Percentiles rank a stretch among this genome's conserved stretches.
phyloP scores from a whole-genome alignment of 768 basidiomycete genomes.

The Pseudohyphozyma bogoriensis region DNA sequence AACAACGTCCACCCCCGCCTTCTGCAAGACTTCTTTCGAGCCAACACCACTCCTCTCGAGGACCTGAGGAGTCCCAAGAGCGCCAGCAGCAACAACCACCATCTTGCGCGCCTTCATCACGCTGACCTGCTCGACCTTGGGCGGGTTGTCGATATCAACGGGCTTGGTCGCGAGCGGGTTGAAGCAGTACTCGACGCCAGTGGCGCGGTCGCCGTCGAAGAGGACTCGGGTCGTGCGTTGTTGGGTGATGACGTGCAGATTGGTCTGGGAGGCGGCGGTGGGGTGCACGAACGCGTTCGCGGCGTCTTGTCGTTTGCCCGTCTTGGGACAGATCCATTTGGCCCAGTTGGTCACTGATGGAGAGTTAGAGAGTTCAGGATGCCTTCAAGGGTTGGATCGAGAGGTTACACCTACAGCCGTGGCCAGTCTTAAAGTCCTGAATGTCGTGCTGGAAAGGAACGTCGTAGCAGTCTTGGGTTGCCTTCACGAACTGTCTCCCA shows the following conservation, averaged over 20 bases:
- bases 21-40: neutral
- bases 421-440: constrained; percentile 51
- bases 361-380: neutral
- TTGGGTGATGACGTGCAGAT: constrained; percentile 57
- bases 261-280: constrained; percentile 57
- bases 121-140: neutral
- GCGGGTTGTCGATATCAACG: neutral
- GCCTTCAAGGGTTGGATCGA: neutral
- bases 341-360: constrained; percentile 35
- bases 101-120: constrained; percentile 1
- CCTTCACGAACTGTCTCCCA: constrained; percentile 45
- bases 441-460: constrained; percentile 46
- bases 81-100: constrained; percentile 13
- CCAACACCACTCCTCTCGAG: constrained; percentile 21
- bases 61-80: constrained; percentile 18
- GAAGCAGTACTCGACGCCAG: constrained; percentile 47
- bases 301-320: constrained; percentile 59
- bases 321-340: constrained; percentile 65
- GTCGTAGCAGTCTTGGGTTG: constrained; percentile 35
- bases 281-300: constrained; percentile 63
- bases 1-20: constrained; percentile 8
- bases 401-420: constrained; percentile 51
- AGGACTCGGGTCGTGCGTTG: constrained; percentile 57
- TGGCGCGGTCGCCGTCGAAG: constrained; percentile 56
- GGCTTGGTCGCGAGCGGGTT: constrained; percentile 1